phyloP scores from a whole-genome alignment of 441 rosid species.

The Pelargonium citronellum region DNA sequence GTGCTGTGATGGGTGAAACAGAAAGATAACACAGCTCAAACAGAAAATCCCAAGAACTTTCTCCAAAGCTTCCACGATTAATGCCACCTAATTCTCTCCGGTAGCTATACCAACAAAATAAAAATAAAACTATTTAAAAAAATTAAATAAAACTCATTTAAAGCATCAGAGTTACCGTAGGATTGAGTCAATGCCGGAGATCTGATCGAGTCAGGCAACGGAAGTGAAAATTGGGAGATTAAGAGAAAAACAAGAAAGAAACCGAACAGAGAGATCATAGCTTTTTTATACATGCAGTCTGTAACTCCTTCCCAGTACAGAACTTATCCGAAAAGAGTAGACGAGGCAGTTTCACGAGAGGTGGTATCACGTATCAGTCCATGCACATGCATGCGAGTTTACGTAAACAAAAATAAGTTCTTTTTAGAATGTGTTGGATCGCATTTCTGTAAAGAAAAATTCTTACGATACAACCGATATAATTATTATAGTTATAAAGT shows the following conservation, averaged over 20 bases:
- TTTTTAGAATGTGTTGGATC: background rate
- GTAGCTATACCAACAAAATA: slow-evolving; percentile 25
- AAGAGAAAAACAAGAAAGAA: slow-evolving; percentile 17
- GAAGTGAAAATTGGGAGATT: slow-evolving; percentile 18
- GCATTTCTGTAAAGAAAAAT: too few relatives aligned
- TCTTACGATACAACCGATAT: too few relatives aligned
- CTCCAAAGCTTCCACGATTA: slow-evolving; percentile 32
- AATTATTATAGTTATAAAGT: too few relatives aligned
- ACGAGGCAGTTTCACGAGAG: background rate
- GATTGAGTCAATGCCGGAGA: slow-evolving; percentile 53
- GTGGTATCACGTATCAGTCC: slow-evolving; percentile 6
- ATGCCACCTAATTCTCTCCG: slow-evolving; percentile 40
- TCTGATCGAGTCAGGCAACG: slow-evolving; percentile 33
- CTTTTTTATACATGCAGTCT: slow-evolving; percentile 17
- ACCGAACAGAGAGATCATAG: slow-evolving; percentile 21
- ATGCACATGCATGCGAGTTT: background rate
- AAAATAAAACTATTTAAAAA: background rate
- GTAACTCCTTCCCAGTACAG: background rate
- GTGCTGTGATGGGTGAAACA: slow-evolving; percentile 2
- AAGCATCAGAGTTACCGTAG: slow-evolving; percentile 30
- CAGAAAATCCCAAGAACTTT: slow-evolving; percentile 35
- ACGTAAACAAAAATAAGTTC: background rate
- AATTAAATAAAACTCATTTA: background rate
- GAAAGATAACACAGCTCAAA: slow-evolving; percentile 6
- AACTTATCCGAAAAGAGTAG: too few relatives aligned